Evolutionary conservation across 495 filamentous ascomycete species (phyloP).

Genomic region (Xylaria bambusicola): DNA sequence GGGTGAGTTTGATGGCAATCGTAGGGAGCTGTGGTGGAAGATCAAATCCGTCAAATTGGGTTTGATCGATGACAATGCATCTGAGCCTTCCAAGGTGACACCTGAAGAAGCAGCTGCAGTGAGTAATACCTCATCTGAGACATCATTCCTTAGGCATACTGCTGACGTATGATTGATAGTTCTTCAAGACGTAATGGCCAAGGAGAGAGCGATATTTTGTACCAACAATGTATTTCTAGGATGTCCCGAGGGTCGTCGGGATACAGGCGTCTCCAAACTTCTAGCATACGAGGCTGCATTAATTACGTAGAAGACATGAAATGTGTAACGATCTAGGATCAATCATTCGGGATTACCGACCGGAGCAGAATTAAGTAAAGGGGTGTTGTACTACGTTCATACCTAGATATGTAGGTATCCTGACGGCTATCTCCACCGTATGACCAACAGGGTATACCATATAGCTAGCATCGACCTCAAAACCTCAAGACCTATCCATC

Average conservation of each 20-base stretch:
- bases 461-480: too few species aligned
- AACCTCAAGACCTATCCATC: too few species aligned
- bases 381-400: too few species aligned
- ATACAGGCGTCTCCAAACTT: neutral
- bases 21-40: slow-evolving; percentile 80
- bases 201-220: slow-evolving; percentile 5
- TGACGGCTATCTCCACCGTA: too few species aligned
- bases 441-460: too few species aligned
- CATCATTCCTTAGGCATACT: neutral
- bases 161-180: slow-evolving; percentile 23
- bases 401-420: too few species aligned
- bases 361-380: too few species aligned
- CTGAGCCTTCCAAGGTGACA: slow-evolving; percentile 62
- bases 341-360: too few species aligned
- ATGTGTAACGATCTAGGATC: too few species aligned
- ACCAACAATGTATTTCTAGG: neutral
- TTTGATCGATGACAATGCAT: slow-evolving; percentile 65
- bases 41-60: slow-evolving; percentile 68
- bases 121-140: slow-evolving; percentile 17
- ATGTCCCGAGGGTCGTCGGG: neutral
- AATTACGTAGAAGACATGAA: neutral
- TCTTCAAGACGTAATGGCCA: slow-evolving; percentile 26
- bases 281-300: neutral
- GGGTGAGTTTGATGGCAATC: slow-evolving; percentile 77
- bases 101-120: slow-evolving; percentile 69